Percentiles rank a stretch among this genome's conserved stretches.
These are phyloP conservation scores for Alternaria novae-zelandiae DNA, from an alignment of 2,329 filamentous ascomycete species.

Conservation along the genomic window DNA sequence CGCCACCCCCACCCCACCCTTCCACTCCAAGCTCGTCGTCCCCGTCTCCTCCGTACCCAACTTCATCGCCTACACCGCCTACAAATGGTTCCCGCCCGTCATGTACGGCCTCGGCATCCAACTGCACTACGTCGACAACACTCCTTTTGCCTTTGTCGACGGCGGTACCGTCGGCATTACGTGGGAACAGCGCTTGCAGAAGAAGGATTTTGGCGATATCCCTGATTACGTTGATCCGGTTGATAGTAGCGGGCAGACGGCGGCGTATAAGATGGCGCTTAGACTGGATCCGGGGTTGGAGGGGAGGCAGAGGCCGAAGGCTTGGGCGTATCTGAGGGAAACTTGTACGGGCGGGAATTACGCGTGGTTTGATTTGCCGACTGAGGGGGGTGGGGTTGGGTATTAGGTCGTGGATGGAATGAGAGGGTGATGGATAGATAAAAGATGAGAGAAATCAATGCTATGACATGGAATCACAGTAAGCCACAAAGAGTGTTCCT, in stretches of 20 bases:
- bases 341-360: not conserved
- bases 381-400: not conserved
- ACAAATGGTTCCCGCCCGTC: slow-evolving; percentile 22
- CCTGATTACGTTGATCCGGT: not conserved
- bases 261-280: not conserved
- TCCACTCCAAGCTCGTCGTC: slow-evolving; percentile 18
- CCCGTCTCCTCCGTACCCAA: slow-evolving; percentile 11
- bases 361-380: not conserved
- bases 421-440: not conserved
- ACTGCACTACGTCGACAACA: slow-evolving; percentile 17
- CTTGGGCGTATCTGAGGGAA: not conserved
- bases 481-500: not conserved
- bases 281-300: not conserved
- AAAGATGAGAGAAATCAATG: not conserved
- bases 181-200: slow-evolving; percentile 30
- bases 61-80: slow-evolving; percentile 12
- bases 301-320: not conserved
- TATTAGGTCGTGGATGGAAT: not conserved
- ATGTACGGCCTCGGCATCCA: slow-evolving; percentile 23
- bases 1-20: not conserved
- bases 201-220: slow-evolving; percentile 16
- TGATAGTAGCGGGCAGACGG: not conserved
- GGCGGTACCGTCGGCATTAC: not conserved
- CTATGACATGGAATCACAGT: not conserved
- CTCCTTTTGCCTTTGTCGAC: not conserved